Evolutionary conservation across 495 filamentous ascomycete species (phyloP).

Genomic region (Talaromyces thailandensis): DNA sequence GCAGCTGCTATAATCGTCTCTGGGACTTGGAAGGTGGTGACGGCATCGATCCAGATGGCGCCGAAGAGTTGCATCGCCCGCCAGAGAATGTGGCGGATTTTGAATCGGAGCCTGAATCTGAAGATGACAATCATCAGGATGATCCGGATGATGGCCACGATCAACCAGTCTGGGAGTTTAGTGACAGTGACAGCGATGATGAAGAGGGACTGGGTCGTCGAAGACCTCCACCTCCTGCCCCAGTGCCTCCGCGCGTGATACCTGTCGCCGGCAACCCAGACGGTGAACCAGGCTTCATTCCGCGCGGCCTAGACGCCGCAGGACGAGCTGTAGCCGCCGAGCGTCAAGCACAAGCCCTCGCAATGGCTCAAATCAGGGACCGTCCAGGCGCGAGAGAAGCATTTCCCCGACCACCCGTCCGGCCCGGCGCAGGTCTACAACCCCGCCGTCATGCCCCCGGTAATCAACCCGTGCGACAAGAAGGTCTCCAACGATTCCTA

Average conservation of each 20-base stretch:
- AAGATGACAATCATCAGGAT: slow-evolving; percentile 10
- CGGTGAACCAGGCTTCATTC: slow-evolving; percentile 19
- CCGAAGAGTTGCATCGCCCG: slow-evolving; percentile 32
- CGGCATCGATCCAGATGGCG: slow-evolving; percentile 41
- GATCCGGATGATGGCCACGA: slow-evolving; percentile 15
- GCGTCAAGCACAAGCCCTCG: slow-evolving; percentile 33
- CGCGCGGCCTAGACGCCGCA: slow-evolving; percentile 23
- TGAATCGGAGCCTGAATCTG: slow-evolving; percentile 24
- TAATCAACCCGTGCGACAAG: slow-evolving; percentile 3
- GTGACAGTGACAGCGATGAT: slow-evolving; percentile 12
- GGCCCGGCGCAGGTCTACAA: slow-evolving; percentile 5
- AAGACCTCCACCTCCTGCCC: slow-evolving; percentile 36
- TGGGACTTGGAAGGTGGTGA: slow-evolving; percentile 88
- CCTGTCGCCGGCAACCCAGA: slow-evolving; percentile 13
- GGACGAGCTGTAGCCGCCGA: slow-evolving; percentile 34
- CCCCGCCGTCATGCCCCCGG: slow-evolving; percentile 8
- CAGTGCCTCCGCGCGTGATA: slow-evolving; percentile 27
- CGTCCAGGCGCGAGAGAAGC: slow-evolving; percentile 16
- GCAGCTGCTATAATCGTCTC: slow-evolving; percentile 67
- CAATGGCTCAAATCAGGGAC: slow-evolving; percentile 33
- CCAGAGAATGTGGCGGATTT: slow-evolving; percentile 26
- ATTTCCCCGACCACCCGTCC: slow-evolving; percentile 1
- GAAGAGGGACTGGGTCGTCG: slow-evolving; percentile 11
- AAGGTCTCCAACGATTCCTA: slow-evolving; percentile 44
- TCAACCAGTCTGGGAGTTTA: slow-evolving; percentile 18